Conservation (phyloP, 805 yeast genomes). For the Metschnikowia shivogae region DNA sequence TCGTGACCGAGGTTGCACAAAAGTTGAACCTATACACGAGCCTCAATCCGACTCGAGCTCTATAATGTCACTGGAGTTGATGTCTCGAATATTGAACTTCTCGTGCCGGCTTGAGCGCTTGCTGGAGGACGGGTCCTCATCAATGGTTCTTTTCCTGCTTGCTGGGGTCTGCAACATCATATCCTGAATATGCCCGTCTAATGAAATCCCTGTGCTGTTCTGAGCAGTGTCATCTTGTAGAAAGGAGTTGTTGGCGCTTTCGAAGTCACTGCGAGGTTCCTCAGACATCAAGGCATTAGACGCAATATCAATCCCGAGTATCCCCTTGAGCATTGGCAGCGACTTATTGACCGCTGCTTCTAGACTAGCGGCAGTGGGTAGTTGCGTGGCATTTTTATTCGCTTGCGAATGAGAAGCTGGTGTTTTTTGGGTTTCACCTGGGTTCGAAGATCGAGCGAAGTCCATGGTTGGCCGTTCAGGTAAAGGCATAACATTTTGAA, state of each 20-base stretch:
- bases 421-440: too few species aligned
- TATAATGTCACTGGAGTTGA: conserved; percentile 12
- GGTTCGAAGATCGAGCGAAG: too few species aligned
- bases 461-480: too few species aligned
- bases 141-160: conserved; percentile 10
- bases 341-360: neutral
- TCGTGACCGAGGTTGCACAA: too few species aligned
- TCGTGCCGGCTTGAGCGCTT: conserved; percentile 10
- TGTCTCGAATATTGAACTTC: conserved; percentile 10
- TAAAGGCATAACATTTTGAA: too few species aligned
- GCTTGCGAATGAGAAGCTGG: too few species aligned
- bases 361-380: neutral
- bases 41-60: conserved; percentile 11
- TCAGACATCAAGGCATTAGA: neutral
- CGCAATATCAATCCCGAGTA: conserved; percentile 5
- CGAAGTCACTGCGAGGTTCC: neutral
- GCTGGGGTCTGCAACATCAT: conserved; percentile 12
- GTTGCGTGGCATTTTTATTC: too few species aligned
- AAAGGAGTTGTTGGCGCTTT: neutral
- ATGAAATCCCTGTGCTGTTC: conserved; percentile 1
- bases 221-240: conserved; percentile 1
- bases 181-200: conserved; percentile 8
- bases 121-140: conserved; percentile 6
- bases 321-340: conserved; percentile 7
- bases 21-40: too few species aligned